These are phyloP conservation scores for Sporothrix brasiliensis DNA, from an alignment of 2,329 filamentous ascomycete genomes.

Conservation along the genomic window DNA sequence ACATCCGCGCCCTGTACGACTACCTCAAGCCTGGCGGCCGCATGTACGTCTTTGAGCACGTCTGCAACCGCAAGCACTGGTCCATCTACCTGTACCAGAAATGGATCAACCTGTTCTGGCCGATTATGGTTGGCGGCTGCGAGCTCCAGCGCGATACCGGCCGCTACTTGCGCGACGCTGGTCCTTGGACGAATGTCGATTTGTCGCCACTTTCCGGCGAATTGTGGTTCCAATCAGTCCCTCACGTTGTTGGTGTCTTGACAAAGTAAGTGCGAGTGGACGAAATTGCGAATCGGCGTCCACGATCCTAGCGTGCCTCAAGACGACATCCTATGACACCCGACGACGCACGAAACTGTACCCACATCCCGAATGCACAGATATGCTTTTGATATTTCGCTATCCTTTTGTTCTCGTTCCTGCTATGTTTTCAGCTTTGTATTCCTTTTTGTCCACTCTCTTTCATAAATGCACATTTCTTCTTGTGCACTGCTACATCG, in stretches of 20 bases:
- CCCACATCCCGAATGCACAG: not conserved
- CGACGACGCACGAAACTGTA: not conserved
- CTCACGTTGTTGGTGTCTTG: slow-evolving; percentile 56
- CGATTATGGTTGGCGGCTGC: slow-evolving; percentile 56
- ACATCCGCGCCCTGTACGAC: slow-evolving; percentile 58
- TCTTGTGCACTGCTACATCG: not conserved
- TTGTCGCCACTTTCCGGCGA: slow-evolving; percentile 48
- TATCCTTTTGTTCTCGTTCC: not conserved
- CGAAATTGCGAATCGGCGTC: not conserved
- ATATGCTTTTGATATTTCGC: not conserved
- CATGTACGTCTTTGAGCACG: slow-evolving; percentile 67
- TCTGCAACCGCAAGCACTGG: slow-evolving; percentile 48
- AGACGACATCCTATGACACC: not conserved
- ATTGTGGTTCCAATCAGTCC: slow-evolving; percentile 49
- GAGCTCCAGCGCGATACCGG: slow-evolving; percentile 54
- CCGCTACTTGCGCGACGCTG: slow-evolving; percentile 52
- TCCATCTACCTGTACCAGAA: slow-evolving; percentile 55
- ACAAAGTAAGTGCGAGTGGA: slow-evolving; percentile 48
- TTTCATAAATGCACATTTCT: not conserved
- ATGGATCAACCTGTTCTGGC: slow-evolving; percentile 57
- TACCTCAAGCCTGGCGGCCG: slow-evolving; percentile 63
- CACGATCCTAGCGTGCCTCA: not conserved
- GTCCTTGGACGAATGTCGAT: slow-evolving; percentile 56
- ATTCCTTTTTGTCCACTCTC: not conserved
- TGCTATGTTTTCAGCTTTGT: too few relatives aligned